Evolutionary conservation across 257 asterid species (phyloP).

Genomic region (Linderniella brevidens): DNA sequence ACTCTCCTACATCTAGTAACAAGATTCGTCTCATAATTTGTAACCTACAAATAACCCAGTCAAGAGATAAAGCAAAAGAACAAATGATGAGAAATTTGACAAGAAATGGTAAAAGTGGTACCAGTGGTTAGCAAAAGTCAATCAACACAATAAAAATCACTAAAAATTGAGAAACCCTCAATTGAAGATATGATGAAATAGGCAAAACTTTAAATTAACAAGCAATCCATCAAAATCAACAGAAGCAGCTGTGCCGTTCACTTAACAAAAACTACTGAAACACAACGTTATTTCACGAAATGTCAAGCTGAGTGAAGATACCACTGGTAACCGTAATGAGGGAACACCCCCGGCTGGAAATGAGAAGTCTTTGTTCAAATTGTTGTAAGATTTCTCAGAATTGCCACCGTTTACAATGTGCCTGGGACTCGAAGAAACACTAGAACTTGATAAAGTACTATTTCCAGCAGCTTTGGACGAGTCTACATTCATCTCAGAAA

Average conservation of each 20-base stretch:
- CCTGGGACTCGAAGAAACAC: constrained; percentile 45
- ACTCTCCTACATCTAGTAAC: constrained; percentile 76
- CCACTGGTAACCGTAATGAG: constrained; percentile 83
- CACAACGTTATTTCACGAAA: no score
- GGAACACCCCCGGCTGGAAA: constrained; percentile 23
- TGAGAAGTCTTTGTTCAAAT: constrained; percentile 41
- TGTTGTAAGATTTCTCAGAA: constrained; percentile 33
- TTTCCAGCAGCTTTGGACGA: constrained; percentile 50
- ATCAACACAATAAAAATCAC: constrained; percentile 4
- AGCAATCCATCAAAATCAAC: constrained; percentile 8
- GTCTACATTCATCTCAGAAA: constrained; percentile 71
- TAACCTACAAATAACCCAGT: constrained; percentile 27
- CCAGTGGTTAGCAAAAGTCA: no score
- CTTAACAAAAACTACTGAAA: not conserved
- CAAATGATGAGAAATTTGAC: not conserved
- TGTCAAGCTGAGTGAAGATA: constrained; percentile 46
- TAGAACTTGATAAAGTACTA: constrained; percentile 46
- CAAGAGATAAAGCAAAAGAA: constrained; percentile 4
- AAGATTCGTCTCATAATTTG: constrained; percentile 64
- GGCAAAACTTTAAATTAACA: constrained; percentile 17
- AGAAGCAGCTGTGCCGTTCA: not conserved
- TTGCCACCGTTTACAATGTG: constrained; percentile 53
- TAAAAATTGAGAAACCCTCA: constrained; percentile 5
- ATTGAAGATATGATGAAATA: not conserved
- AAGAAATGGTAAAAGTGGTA: not conserved